phyloP scores from a whole-genome alignment of 345 rosid genomes.

The Viola odorata region DNA sequence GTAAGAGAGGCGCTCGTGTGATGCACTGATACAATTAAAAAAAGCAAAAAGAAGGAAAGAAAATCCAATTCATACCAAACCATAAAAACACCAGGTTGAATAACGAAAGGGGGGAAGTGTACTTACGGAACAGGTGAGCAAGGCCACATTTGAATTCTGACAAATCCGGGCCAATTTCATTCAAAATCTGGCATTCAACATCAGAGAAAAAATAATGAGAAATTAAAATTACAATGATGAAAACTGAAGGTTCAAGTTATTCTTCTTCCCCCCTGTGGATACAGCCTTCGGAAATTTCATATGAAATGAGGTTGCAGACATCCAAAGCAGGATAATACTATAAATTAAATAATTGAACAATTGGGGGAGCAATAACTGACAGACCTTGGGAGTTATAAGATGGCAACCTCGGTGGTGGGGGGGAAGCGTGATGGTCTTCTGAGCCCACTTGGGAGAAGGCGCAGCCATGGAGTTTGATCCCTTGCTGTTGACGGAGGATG shows the following conservation, averaged over 20 bases:
- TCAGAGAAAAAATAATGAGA: neutral
- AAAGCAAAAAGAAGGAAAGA: too few relatives aligned
- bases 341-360: too few relatives aligned
- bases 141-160: conserved; percentile 86
- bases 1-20: conserved; percentile 96
- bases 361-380: neutral
- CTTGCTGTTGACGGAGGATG: conserved; percentile 27
- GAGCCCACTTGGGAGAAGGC: conserved; percentile 77
- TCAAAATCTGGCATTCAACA: conserved; percentile 45
- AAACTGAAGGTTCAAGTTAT: too few relatives aligned
- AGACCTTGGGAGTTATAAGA: conserved; percentile 81
- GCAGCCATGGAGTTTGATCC: conserved; percentile 40
- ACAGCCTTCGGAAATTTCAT: too few relatives aligned
- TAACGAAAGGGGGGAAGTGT: neutral
- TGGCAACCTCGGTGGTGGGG: conserved; percentile 85
- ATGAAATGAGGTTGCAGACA: too few relatives aligned
- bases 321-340: too few relatives aligned
- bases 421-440: conserved; percentile 78
- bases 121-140: conserved; percentile 81
- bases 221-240: too few relatives aligned
- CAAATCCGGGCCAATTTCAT: conserved; percentile 64
- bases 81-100: neutral
- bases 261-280: too few relatives aligned
- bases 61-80: too few relatives aligned
- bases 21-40: conserved; percentile 45